Base-by-base conservation (phyloP, 2,329 filamentous ascomycete species). In the Botrytis hyacinthi region DNA sequence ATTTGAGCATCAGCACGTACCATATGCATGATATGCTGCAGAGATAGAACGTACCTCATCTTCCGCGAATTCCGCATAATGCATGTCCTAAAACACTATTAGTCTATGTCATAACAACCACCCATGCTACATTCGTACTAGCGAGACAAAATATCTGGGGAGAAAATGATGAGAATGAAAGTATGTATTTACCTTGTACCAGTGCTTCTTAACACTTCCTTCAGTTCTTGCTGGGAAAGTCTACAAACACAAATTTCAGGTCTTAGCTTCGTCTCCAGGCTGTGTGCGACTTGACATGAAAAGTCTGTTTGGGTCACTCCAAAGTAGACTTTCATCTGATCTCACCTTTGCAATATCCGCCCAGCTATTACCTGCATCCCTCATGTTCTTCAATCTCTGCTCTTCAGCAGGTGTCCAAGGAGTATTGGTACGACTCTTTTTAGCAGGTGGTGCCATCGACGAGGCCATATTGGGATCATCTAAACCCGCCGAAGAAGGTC, bases 161-260 rank as follows among this genome's bases (percentile, higher is more conserved):
- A 32, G 26, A 29, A 29, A 44, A 61, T 16, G 60, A 35, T 40
- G 67, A 20, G 37, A 44, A n/a, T 44, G 46, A 18, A 18, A 59
- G 37, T 40, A 54, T 67, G 18, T 32, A 42, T 44, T 63, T 85
- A 94, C 93, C 88, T 98, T 98, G 84, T 99, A 98, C 95, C 96
- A 99, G 83, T 99, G 96, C 84, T 98, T 99, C 87, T 98, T 99
- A 35, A 99, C 96, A 80, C 95, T 98, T 12, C 96, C 96, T 84
- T 99, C 96, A 60, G 96, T 99, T 80, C 96, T 89, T 37, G 90
- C 91, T 18, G 96, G 95, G 81, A 99, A 99, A 3, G 93, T 95
- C 93, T 97, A 77, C 63, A 51, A 74, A 14, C 57, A 57, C 46
- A 70, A 14, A 29, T 42, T 78, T 74, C n/a, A 62, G 79, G 78